Conservation (phyloP, 106 monocot species). For the Ottelia alismoides region DNA sequence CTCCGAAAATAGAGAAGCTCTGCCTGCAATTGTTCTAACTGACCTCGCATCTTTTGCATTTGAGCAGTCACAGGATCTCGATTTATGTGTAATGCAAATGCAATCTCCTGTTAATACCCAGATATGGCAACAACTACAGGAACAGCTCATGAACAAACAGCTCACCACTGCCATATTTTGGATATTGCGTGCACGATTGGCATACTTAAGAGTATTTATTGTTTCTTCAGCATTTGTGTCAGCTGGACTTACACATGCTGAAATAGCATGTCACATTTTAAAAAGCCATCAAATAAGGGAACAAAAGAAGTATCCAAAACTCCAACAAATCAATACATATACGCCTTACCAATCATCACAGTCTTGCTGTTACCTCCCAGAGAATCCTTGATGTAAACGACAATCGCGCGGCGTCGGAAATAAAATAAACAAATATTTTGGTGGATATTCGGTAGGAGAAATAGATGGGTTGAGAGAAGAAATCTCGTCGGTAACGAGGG, state of each 20-base stretch:
- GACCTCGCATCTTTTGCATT: constrained; percentile 80
- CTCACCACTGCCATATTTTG: constrained; percentile 97
- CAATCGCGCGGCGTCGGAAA: too few species aligned
- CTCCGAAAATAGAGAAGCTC: constrained; percentile 73
- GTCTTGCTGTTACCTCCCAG: constrained; percentile 99
- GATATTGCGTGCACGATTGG: constrained; percentile 95
- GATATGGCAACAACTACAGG: not conserved
- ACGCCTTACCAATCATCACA: constrained; percentile 85
- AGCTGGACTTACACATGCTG: constrained; percentile 96
- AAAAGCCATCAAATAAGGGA: too few species aligned
- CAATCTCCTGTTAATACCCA: not conserved
- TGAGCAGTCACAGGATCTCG: constrained; percentile 79
- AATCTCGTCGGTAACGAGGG: too few species aligned
- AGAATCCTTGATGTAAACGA: too few species aligned
- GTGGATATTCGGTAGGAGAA: too few species aligned
- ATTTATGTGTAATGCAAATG: constrained; percentile 43
- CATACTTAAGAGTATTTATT: constrained; percentile 96
- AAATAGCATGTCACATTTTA: constrained; percentile 4
- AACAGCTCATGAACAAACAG: not conserved
- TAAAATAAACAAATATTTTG: too few species aligned
- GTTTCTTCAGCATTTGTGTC: constrained; percentile 98
- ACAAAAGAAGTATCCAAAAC: too few species aligned
- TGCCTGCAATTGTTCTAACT: constrained; percentile 71
- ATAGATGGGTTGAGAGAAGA: too few species aligned
- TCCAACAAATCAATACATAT: too few species aligned